These are phyloP conservation scores for Auricularia cornea DNA, from an alignment of 768 basidiomycete species.

Conservation along the genomic window DNA sequence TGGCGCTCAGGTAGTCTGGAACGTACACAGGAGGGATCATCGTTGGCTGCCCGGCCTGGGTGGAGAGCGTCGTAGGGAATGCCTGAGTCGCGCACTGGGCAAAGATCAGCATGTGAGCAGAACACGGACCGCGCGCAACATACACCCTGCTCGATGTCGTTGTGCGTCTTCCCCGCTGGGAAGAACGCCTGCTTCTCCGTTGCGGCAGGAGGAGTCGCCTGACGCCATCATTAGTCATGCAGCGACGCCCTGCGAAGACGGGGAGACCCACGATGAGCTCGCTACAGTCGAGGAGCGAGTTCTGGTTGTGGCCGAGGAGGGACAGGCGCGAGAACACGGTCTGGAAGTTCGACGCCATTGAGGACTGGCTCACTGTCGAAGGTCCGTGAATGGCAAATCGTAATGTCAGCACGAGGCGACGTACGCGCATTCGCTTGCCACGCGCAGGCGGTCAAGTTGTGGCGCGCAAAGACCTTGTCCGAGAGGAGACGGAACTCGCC, in stretches of 20 bases:
- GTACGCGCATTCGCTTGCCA: constrained; percentile 37
- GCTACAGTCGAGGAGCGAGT: constrained; percentile 33
- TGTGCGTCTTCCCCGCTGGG: not conserved
- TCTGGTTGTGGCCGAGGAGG: constrained; percentile 32
- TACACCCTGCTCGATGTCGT: not conserved
- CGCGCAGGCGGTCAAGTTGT: constrained; percentile 37
- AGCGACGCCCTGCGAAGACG: too few species aligned
- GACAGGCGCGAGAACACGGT: constrained; percentile 37
- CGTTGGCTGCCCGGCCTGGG: not conserved
- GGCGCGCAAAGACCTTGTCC: constrained; percentile 21
- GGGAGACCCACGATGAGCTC: constrained; percentile 26
- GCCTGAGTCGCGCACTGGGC: not conserved
- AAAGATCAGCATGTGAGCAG: not conserved
- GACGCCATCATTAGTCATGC: too few species aligned
- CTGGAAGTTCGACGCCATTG: constrained; percentile 28
- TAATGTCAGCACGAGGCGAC: not conserved
- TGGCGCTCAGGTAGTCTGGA: too few species aligned
- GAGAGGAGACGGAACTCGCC: constrained; percentile 40
- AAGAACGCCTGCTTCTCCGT: not conserved
- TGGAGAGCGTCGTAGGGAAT: not conserved
- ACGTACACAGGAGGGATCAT: not conserved
- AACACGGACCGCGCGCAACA: not conserved
- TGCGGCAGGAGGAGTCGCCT: not conserved
- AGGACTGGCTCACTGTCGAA: constrained; percentile 23
- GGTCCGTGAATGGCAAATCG: not conserved